Evolutionary conservation across 2,329 filamentous ascomycete species (phyloP).

Genomic region (Aureobasidium sp.): DNA sequence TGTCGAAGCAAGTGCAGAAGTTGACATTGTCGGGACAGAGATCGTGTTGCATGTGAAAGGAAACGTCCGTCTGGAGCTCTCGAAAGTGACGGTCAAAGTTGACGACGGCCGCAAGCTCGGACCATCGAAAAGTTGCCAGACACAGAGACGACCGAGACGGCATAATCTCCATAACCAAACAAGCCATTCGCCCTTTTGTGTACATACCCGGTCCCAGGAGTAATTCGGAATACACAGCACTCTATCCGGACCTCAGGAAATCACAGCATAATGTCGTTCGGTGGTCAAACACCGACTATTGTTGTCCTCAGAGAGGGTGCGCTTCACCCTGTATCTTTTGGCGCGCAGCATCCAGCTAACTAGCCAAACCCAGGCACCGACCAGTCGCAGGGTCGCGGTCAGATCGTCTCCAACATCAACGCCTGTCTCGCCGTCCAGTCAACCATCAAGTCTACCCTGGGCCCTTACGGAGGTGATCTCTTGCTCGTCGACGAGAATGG

Average conservation of each 20-base stretch:
- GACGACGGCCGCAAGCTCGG: conserved; percentile 1
- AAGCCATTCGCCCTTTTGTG: neutral
- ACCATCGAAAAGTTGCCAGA: conserved; percentile 7
- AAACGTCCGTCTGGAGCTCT: neutral
- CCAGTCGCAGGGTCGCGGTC: conserved; percentile 90
- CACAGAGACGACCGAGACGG: neutral
- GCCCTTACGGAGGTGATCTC: conserved; percentile 93
- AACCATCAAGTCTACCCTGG: conserved; percentile 91
- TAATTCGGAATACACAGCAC: neutral
- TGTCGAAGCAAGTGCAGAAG: neutral
- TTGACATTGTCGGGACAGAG: too few relatives aligned
- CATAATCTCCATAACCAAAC: conserved; percentile 1
- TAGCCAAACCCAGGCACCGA: conserved; percentile 65
- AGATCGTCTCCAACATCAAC: conserved; percentile 97
- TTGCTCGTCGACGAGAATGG: conserved; percentile 95
- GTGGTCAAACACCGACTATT: conserved; percentile 94
- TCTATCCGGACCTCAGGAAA: neutral
- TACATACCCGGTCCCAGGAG: neutral
- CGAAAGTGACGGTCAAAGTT: too few relatives aligned
- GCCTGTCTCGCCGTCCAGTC: conserved; percentile 92
- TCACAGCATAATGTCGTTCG: conserved; percentile 68
- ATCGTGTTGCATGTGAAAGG: neutral
- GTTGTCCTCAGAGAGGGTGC: conserved; percentile 95
- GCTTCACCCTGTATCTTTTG: conserved; percentile 29
- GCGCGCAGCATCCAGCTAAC: conserved; percentile 11